Percentiles rank a stretch among this genome's conserved stretches.
These are phyloP conservation scores for Grigorovia transvaalensis DNA, from an alignment of 805 yeast genomes.

Conservation along the genomic window DNA sequence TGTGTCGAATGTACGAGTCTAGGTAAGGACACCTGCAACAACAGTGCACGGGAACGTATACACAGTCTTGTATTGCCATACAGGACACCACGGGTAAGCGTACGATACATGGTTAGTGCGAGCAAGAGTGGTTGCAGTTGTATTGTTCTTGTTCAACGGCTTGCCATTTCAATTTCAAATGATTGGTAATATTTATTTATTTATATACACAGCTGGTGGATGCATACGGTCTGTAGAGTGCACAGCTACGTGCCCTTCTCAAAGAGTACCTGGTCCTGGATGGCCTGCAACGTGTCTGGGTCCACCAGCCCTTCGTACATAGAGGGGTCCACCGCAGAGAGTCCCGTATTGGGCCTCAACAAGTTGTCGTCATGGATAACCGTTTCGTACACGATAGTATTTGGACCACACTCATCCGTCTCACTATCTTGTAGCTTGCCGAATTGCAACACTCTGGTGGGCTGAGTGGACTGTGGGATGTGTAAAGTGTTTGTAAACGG, in stretches of 20 bases:
- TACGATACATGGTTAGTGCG: not conserved
- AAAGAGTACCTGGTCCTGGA: constrained; percentile 46
- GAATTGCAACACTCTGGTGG: constrained; percentile 33
- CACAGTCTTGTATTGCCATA: not conserved
- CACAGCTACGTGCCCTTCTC: constrained; percentile 26
- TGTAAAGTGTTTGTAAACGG: constrained; percentile 76
- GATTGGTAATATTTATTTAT: too few species aligned
- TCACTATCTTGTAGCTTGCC: constrained; percentile 9
- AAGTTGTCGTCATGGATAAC: constrained; percentile 38
- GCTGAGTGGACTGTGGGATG: constrained; percentile 68
- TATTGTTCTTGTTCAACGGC: too few species aligned
- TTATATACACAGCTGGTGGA: too few species aligned
- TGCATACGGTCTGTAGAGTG: too few species aligned
- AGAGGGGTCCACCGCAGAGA: constrained; percentile 46
- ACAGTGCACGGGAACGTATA: not conserved
- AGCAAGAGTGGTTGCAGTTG: too few species aligned
- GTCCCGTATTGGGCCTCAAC: constrained; percentile 47
- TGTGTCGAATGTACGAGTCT: not conserved
- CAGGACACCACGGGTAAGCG: not conserved
- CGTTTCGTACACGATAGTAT: constrained; percentile 38
- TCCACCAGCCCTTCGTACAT: constrained; percentile 49
- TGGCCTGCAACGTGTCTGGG: constrained; percentile 49
- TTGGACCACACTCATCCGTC: constrained; percentile 14
- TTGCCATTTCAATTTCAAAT: too few species aligned
- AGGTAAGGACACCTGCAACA: not conserved